A percentile compares a stretch with the other conserved stretches of the same genome.
phyloP scores from a whole-genome alignment of 148 eudicot species.

The Cornus suecica region DNA sequence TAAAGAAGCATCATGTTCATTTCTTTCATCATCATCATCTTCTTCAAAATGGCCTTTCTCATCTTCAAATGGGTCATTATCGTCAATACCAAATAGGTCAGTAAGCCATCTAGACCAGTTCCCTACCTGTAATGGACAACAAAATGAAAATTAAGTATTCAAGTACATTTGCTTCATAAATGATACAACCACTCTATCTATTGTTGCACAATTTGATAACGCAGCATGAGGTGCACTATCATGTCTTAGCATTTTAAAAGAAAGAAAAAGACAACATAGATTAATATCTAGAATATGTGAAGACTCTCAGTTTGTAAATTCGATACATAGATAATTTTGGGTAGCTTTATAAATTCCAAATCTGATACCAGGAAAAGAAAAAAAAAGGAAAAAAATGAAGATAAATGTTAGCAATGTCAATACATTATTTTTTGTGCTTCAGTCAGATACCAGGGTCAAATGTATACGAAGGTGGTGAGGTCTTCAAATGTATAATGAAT shows the following conservation, averaged over 20 bases:
- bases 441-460: too few relatives aligned
- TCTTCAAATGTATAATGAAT: too few relatives aligned
- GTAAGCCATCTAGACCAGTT: constrained; percentile 93
- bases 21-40: constrained; percentile 21
- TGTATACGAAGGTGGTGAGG: too few relatives aligned
- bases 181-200: not conserved
- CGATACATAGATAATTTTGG: too few relatives aligned
- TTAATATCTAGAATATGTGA: too few relatives aligned
- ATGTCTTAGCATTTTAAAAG: not conserved
- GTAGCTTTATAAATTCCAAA: too few relatives aligned
- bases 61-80: constrained; percentile 45
- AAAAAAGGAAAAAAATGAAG: too few relatives aligned
- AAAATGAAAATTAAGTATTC: not conserved
- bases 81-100: constrained; percentile 82
- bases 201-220: not conserved
- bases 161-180: not conserved
- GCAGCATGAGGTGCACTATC: not conserved
- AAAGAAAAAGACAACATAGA: not conserved
- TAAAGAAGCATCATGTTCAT: constrained; percentile 36
- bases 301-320: too few relatives aligned
- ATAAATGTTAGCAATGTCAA: too few relatives aligned
- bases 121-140: constrained; percentile 63
- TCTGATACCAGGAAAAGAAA: too few relatives aligned
- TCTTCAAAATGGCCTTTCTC: constrained; percentile 15
- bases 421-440: too few relatives aligned